phyloP scores from a whole-genome alignment of 768 basidiomycete species.

The Tulasnella sp. region DNA sequence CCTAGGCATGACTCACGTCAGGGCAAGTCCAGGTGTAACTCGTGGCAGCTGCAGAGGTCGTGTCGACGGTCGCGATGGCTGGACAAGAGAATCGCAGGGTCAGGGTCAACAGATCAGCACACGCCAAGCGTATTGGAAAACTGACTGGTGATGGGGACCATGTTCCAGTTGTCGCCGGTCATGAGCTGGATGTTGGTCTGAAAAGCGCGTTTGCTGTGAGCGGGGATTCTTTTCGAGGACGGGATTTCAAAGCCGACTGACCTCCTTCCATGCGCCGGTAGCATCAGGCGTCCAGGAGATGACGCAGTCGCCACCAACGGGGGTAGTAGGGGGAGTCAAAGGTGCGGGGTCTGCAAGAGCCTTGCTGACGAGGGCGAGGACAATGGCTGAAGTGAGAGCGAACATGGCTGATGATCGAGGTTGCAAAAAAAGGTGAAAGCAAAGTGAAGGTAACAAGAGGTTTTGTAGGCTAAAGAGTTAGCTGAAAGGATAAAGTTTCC shows the following conservation, averaged over 20 bases:
- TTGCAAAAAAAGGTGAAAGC: neutral
- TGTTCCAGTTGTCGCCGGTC: constrained; percentile 67
- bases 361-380: constrained; percentile 25
- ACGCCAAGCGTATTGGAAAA: constrained; percentile 5
- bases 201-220: neutral
- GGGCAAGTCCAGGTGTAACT: constrained; percentile 62
- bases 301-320: constrained; percentile 52
- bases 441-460: neutral
- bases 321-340: constrained; percentile 55
- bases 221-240: neutral
- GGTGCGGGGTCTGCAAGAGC: constrained; percentile 48
- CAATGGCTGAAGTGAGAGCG: constrained; percentile 7
- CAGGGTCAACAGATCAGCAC: neutral
- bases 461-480: constrained; percentile 8
- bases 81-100: constrained; percentile 11
- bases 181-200: constrained; percentile 61
- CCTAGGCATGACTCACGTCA: constrained; percentile 42
- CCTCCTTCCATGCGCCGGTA: constrained; percentile 61
- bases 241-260: constrained; percentile 35
- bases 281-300: constrained; percentile 49
- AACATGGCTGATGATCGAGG: constrained; percentile 16
- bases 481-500: neutral
- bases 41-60: constrained; percentile 36
- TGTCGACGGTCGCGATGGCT: constrained; percentile 57
- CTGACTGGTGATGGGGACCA: constrained; percentile 55